Evolutionary conservation across 2,329 filamentous ascomycete species (phyloP), one percentile per base, ranked within the genome.

Genomic region (Verticillium isaacii): DNA sequence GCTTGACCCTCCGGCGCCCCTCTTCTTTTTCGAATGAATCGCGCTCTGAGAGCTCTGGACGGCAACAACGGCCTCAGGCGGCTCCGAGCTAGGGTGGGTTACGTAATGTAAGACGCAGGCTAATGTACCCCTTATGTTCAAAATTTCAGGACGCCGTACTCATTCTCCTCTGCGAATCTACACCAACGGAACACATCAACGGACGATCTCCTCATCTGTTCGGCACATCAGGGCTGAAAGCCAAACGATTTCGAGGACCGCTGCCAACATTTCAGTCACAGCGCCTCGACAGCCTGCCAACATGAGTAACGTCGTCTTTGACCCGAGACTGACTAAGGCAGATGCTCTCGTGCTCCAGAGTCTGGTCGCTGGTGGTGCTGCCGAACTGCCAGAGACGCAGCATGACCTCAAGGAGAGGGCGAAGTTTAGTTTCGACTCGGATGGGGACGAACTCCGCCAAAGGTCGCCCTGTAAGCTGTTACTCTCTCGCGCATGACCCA

Each of bases 271-370:
- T 17, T n/a, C 37, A 41, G 17, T n/a, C 37, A 41, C 2, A 41
- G 17, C 14, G 1, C 17, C 69, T 71, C 70, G 67, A 71, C 67
- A 65, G 34, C 60, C 63, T 66, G 60, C 66, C 66, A 67, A 68
- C 69, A 73, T 74, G 66, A 62, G 64, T 41, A 68, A 70, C 67
- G 71, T 72, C 67, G 68, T 75, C 37, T 71, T 78, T 61, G 77
- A 75, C 66, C 69, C 73, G 60, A 73, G 74, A 60, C 68, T 81
- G 62, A 79, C 78, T 37, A 74, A 69, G 63, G 70, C 78, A 50
- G 78, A 81, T 65, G 66, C 68, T 25, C 65, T 79, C 19, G 71
- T 80, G 14, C 70, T 81, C 19, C 68, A 72, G 66, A 77, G 74
- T 62, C 70, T 81, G 54, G 70, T 73, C 61, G 67, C 37, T 17